These are phyloP conservation scores for Phaeosphaeria sp. DNA, from an alignment of 2,329 filamentous ascomycete genomes.

Conservation along the genomic window DNA sequence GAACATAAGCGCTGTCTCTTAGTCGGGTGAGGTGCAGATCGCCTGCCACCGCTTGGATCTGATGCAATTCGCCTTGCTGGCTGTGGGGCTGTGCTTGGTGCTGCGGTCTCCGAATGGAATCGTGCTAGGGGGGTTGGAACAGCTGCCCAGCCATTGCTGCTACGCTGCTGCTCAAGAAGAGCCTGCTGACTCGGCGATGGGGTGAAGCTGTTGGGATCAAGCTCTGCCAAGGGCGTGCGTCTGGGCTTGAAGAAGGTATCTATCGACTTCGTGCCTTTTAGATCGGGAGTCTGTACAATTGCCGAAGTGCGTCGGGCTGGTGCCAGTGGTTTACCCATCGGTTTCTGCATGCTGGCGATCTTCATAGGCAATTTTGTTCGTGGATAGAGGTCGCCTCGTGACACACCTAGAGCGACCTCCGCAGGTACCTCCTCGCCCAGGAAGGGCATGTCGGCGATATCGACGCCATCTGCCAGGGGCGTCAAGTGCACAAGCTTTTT, in stretches of 20 bases:
- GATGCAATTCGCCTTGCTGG: constrained; percentile 49
- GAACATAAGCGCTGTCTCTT: constrained; percentile 56
- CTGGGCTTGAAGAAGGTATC: constrained; percentile 70
- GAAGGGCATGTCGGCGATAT: constrained; percentile 76
- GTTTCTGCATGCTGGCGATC: constrained; percentile 38
- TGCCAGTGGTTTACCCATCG: constrained; percentile 45
- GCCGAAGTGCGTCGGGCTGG: constrained; percentile 41
- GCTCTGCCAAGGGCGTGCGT: constrained; percentile 69
- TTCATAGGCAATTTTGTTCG: constrained; percentile 77
- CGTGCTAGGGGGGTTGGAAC: constrained; percentile 54
- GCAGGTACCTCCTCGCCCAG: constrained; percentile 78
- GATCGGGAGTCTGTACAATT: constrained; percentile 51
- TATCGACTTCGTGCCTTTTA: constrained; percentile 68
- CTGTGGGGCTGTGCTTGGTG: constrained; percentile 51
- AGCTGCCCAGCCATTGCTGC: constrained; percentile 61
- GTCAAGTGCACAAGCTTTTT: constrained; percentile 78
- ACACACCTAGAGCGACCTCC: constrained; percentile 74
- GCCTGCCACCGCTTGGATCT: constrained; percentile 45
- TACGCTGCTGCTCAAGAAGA: constrained; percentile 61
- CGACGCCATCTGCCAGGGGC: constrained; percentile 66
- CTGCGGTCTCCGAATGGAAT: constrained; percentile 29
- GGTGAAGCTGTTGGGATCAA: constrained; percentile 72
- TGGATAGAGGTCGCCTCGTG: constrained; percentile 83
- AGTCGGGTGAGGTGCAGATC: constrained; percentile 52
- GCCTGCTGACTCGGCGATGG: constrained; percentile 70